Evolutionary conservation across 306 rosid species (phyloP).

Genomic region (Amphicarpaea edgeworthii): DNA sequence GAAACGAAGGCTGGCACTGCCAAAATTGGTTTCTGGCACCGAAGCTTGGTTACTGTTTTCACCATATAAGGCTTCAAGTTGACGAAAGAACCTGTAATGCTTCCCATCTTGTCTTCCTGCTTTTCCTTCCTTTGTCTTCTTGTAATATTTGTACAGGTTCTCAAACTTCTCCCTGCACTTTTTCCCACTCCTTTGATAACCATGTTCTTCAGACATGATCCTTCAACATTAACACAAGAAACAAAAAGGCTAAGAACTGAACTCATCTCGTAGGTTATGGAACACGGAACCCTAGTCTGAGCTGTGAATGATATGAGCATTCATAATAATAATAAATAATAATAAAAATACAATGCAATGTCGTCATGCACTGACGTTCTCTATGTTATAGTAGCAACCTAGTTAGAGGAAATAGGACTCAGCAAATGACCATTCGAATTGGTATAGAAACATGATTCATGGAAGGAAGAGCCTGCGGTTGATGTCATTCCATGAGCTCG

Average conservation of each 20-base stretch:
- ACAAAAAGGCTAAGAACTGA: slow-evolving; percentile 8
- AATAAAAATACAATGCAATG: slow-evolving; percentile 14
- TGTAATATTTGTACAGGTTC: slow-evolving; percentile 95
- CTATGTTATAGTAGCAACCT: slow-evolving; percentile 4
- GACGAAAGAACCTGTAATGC: slow-evolving; percentile 95
- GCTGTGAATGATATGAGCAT: slow-evolving; percentile 12
- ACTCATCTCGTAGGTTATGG: slow-evolving; percentile 13
- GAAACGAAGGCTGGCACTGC: slow-evolving; percentile 46
- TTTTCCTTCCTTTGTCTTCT: slow-evolving; percentile 96
- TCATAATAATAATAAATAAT: slow-evolving; percentile 23
- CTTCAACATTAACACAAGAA: slow-evolving; percentile 49
- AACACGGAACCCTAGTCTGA: slow-evolving; percentile 58
- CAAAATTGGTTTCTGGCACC: slow-evolving; percentile 65
- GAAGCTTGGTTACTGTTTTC: slow-evolving; percentile 62
- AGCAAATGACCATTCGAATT: slow-evolving; percentile 47
- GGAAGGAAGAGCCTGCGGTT: slow-evolving; percentile 44
- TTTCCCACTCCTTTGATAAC: slow-evolving; percentile 96
- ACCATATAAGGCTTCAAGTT: slow-evolving; percentile 95
- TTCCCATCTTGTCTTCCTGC: slow-evolving; percentile 99
- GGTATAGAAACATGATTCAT: slow-evolving; percentile 34
- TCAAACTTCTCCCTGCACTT: slow-evolving; percentile 99
- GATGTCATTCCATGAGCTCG: slow-evolving; percentile 49
- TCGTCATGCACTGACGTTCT: slow-evolving; percentile 42
- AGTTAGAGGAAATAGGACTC: slow-evolving; percentile 31
- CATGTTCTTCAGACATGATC: slow-evolving; percentile 94